Conservation (phyloP, 1,284 basidiomycete genomes). For the Boletus semigastroideus region DNA sequence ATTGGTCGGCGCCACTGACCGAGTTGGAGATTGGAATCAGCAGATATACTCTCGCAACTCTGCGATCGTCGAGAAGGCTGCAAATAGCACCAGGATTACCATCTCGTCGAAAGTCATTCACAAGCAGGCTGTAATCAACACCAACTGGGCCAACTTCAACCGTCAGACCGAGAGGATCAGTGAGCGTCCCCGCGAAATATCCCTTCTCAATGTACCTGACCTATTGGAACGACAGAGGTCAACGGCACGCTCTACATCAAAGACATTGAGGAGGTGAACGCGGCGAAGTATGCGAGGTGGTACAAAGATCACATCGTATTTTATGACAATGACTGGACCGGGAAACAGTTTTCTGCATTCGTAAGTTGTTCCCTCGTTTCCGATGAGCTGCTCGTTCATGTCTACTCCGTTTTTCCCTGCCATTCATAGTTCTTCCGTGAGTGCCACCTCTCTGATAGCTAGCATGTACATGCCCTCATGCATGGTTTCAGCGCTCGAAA, state of each 20-base stretch:
- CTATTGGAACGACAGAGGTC: background rate
- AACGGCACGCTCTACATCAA: background rate
- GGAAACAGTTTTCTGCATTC: background rate
- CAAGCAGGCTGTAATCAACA: background rate
- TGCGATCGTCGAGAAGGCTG: background rate
- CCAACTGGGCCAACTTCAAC: background rate
- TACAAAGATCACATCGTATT: background rate
- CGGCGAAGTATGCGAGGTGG: background rate
- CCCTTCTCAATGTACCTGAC: background rate
- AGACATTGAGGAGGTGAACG: background rate
- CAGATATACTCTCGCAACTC: background rate
- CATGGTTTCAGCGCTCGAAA: background rate
- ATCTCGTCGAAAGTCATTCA: background rate
- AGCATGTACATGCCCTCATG: background rate
- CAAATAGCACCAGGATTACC: background rate
- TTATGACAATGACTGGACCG: background rate
- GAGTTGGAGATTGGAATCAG: background rate
- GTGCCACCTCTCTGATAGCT: background rate
- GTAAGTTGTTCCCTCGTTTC: background rate
- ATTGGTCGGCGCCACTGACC: background rate
- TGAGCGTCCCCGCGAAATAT: background rate
- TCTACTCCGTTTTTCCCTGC: background rate
- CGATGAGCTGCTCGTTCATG: background rate
- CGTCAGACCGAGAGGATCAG: background rate
- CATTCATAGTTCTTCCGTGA: background rate